phyloP scores from a whole-genome alignment of 352 stramenopile genomes.

The Phytopythium delawarense region DNA sequence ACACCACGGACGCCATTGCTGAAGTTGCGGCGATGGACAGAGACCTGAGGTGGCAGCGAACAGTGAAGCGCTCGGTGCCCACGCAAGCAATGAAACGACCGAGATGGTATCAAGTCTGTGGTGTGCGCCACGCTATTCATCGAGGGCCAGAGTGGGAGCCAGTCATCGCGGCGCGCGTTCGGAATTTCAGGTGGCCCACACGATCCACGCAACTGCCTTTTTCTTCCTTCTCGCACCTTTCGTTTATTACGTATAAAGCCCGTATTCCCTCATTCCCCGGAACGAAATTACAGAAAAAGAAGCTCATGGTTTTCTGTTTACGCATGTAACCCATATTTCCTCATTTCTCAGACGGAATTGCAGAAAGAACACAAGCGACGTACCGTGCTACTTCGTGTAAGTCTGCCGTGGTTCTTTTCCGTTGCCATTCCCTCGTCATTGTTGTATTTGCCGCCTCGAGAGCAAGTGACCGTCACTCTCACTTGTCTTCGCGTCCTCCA shows the following conservation, averaged over 20 bases:
- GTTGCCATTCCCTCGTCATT: constrained; percentile 34
- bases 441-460: constrained; percentile 50
- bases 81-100: no score
- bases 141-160: constrained; percentile 12
- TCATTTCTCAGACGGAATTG: no score
- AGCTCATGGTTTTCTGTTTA: neutral
- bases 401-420: constrained; percentile 20
- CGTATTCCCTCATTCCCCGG: neutral
- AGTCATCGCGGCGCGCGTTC: constrained; percentile 1
- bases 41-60: no score
- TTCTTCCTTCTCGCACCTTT: neutral
- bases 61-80: no score
- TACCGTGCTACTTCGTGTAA: neutral
- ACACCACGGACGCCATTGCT: no score
- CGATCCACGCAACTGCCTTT: neutral
- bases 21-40: no score
- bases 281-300: neutral
- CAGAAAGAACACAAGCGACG: neutral
- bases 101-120: no score
- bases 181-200: neutral
- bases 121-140: neutral
- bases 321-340: no score
- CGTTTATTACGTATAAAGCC: neutral
- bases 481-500: neutral
- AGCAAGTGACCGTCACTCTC: constrained; percentile 32